Base-by-base conservation (phyloP, 176 grass and related monocot genomes). In the Carex scoparia region DNA sequence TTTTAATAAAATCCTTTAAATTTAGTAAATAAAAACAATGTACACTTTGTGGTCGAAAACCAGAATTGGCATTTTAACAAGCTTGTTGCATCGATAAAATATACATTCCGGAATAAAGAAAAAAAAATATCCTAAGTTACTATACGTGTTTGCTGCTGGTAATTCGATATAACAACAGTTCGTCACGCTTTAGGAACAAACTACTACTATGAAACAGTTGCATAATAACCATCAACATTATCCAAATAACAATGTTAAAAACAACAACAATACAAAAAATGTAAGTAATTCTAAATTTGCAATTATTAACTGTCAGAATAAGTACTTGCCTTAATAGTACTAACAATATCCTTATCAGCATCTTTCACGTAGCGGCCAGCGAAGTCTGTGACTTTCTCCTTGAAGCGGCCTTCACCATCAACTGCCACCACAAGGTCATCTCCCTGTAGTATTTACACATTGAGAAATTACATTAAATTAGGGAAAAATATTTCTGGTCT, bases 321-420 rank as follows among this genome's bases (percentile, higher is more conserved):
- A 82, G 30, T 63, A 84, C 96, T 94, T 92, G 79, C 96, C 90
- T 92, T 95, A 79, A 95, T 75, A 89, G 80, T 84, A 55, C 44
- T 95, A 74, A 99, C 65, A 53, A 99, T 99, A 89, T 99, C 93
- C 81, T 95, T 99, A 79, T 99, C 96, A 4, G 90, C 91, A 55
- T 94, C 96, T 86, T 99, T 99, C n/a, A 95, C 96, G 87, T 94
- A 86, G 67, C 72, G 81, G n/a, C 93, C 91, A 73, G 86, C 72
- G 73, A 99, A 99, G 55, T 95, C 88, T 84, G 85, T 79, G 75
- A 99, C 85, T 68, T 94, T 95, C 83, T 94, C 91, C 55, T 80
- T 95, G 53, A 99, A 95, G 30, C 93, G 84, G 59, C 96, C 96
- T 61, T 99, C 93, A 18, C 88, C 91, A 95, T 99, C 96, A 85